Percentiles rank a stretch among this genome's conserved stretches.
These are phyloP conservation scores for Fraxinus baroniana DNA, from an alignment of 305 asterid species.

Conservation along the genomic window DNA sequence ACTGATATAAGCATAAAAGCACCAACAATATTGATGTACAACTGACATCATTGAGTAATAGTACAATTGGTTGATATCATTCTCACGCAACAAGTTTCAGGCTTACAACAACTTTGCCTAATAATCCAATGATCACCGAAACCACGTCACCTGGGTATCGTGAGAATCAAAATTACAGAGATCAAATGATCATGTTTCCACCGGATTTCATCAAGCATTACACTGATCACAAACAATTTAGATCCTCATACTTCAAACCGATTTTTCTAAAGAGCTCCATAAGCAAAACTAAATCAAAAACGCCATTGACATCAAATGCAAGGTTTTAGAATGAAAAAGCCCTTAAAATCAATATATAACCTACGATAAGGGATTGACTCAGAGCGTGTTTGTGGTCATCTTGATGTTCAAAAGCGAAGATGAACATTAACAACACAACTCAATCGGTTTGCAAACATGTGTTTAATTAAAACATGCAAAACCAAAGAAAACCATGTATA, in stretches of 20 bases:
- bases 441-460: neutral
- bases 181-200: neutral
- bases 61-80: neutral
- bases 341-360: neutral
- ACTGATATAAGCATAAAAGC: neutral
- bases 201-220: slow-evolving; percentile 6
- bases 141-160: neutral
- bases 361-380: neutral
- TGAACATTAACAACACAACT: neutral
- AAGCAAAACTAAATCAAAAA: neutral
- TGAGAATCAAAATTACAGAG: slow-evolving; percentile 1
- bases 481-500: neutral
- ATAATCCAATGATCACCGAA: slow-evolving; percentile 6
- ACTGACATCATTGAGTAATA: slow-evolving; percentile 11
- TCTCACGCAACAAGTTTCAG: neutral
- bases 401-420: neutral
- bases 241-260: neutral
- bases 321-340: neutral
- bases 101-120: slow-evolving; percentile 5
- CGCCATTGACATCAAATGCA: neutral
- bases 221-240: slow-evolving; percentile 15
- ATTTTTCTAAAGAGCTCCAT: slow-evolving; percentile 1
- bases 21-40: neutral
- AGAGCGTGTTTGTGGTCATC: neutral
- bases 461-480: neutral